Conservation (phyloP, 257 asterid species). For the Prunella vulgaris region DNA sequence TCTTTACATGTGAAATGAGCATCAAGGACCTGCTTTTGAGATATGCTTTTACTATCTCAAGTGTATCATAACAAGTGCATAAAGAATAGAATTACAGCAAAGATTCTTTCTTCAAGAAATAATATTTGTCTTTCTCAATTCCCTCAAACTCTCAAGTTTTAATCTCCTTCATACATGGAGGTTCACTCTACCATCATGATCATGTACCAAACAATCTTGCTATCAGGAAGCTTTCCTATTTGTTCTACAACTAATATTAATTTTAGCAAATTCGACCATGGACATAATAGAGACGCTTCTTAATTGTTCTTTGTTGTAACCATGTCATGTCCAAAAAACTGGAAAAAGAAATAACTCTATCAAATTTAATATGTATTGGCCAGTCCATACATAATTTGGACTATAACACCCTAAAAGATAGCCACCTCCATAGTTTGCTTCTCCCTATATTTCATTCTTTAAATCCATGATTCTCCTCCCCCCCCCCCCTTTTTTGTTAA, state of each 20-base stretch:
- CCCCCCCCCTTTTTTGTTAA: background rate
- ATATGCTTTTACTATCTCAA: background rate
- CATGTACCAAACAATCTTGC: too few relatives aligned
- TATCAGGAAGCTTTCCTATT: too few relatives aligned
- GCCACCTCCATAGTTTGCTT: background rate
- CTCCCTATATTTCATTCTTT: background rate
- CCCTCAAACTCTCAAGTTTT: too few relatives aligned
- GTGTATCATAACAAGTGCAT: background rate
- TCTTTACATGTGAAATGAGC: background rate
- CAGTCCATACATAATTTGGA: background rate
- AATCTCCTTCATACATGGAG: background rate
- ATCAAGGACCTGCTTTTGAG: conserved; percentile 1
- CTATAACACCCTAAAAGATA: background rate
- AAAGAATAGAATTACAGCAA: background rate
- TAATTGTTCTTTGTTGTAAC: background rate
- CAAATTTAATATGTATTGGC: background rate
- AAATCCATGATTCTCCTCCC: background rate
- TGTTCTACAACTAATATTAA: too few relatives aligned
- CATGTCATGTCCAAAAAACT: background rate
- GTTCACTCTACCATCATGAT: background rate
- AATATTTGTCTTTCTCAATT: background rate
- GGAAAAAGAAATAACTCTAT: background rate
- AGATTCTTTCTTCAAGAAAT: background rate
- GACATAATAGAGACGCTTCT: background rate
- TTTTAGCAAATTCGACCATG: too few relatives aligned